Percentiles rank a stretch among this genome's conserved stretches.
phyloP scores from a whole-genome alignment of 352 stramenopile genomes.

The Thalassiosira exigua region DNA sequence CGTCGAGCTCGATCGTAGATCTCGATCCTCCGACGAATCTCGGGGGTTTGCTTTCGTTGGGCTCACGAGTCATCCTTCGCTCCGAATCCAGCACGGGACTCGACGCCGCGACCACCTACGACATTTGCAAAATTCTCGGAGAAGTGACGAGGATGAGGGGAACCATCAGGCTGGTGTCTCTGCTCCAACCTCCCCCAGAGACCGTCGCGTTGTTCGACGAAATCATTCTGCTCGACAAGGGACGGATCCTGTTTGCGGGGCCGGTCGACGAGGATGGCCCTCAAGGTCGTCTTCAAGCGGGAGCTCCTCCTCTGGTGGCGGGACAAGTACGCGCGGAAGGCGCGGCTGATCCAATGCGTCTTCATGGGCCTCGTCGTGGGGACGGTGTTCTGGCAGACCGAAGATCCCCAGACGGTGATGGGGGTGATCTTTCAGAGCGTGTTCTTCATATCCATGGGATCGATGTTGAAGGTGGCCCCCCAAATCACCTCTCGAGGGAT shows the following conservation, averaged over 20 bases:
- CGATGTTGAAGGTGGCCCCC: slow-evolving; percentile 84
- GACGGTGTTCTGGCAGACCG: slow-evolving; percentile 84
- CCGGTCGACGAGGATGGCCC: no score
- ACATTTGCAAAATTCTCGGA: slow-evolving; percentile 87
- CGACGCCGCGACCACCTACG: slow-evolving; percentile 90
- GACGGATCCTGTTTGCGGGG: no score
- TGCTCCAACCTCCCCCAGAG: slow-evolving; percentile 88
- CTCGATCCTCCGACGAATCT: no score
- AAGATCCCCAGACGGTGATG: slow-evolving; percentile 81
- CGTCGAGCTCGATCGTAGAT: no score
- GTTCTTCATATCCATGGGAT: slow-evolving; percentile 78
- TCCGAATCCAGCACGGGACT: slow-evolving; percentile 90
- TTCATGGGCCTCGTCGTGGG: slow-evolving; percentile 87
- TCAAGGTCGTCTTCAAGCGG: no score
- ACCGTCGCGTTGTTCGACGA: slow-evolving; percentile 95
- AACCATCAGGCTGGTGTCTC: slow-evolving; percentile 44
- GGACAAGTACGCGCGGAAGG: slow-evolving; percentile 79
- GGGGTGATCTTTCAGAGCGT: slow-evolving; percentile 76
- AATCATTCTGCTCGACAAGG: slow-evolving; percentile 91
- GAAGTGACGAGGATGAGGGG: slow-evolving; percentile 31
- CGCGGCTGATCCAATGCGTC: slow-evolving; percentile 77
- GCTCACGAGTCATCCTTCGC: slow-evolving; percentile 69
- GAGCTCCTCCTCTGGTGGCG: slow-evolving; percentile 85
- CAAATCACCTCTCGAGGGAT: slow-evolving; percentile 86
- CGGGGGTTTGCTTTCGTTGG: no score